Evolutionary conservation across 352 stramenopile genomes (phyloP).

Genomic region (Globisporangium nodosum): DNA sequence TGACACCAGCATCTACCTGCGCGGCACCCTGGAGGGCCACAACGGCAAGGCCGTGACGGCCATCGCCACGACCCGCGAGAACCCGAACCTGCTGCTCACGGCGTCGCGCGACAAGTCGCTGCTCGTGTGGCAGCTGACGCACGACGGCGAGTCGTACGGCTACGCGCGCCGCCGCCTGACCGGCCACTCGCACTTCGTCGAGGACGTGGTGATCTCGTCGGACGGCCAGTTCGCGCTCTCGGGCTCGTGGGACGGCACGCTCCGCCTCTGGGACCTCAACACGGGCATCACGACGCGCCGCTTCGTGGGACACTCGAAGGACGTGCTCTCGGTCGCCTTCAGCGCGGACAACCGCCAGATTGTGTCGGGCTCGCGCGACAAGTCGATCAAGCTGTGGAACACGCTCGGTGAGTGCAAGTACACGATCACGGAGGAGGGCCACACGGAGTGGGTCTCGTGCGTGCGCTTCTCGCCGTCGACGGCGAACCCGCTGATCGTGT

Average conservation of each 20-base stretch:
- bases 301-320: conserved; percentile 99
- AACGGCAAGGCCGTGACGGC: conserved; percentile 89
- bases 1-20: conserved; percentile 83
- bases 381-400: conserved; percentile 99
- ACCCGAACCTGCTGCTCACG: conserved; percentile 98
- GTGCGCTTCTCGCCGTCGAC: conserved; percentile 98
- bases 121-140: conserved; percentile 86
- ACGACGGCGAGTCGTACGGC: conserved; percentile 97
- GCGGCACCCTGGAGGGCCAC: conserved; percentile 84
- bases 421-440: conserved; percentile 97
- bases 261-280: conserved; percentile 99
- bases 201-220: conserved; percentile 98
- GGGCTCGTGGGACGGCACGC: conserved; percentile 98
- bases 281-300: conserved; percentile 97
- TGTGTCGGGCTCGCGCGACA: conserved; percentile 98
- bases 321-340: conserved; percentile 99
- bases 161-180: conserved; percentile 95
- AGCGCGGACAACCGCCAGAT: conserved; percentile 99
- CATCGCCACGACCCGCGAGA: conserved; percentile 98
- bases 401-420: conserved; percentile 99
- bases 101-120: conserved; percentile 97
- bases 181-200: conserved; percentile 99
- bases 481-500: conserved; percentile 97
- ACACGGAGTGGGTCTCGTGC: conserved; percentile 99
- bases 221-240: conserved; percentile 99